A percentile compares a stretch with the other conserved stretches of the same genome.
Evolutionary conservation across 108 stramenopile species (phyloP).

Genomic region (Pelagomonas calceolata): DNA sequence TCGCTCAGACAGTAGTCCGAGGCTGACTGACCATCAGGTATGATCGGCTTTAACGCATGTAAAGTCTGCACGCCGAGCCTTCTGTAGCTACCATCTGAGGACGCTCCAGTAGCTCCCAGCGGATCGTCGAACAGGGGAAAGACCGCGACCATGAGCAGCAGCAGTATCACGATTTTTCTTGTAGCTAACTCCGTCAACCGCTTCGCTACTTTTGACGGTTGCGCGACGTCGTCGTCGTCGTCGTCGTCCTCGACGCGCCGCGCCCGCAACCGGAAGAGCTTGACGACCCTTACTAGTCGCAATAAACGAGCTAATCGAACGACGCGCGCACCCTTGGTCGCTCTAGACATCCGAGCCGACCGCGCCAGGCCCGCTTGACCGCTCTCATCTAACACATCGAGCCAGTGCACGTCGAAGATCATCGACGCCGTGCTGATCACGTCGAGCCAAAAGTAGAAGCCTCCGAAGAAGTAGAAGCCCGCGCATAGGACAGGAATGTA

Average conservation of each 20-base stretch:
- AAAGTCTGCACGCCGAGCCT: constrained; percentile 1
- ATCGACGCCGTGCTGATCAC: constrained; percentile 14
- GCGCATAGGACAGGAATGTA: constrained; percentile 4
- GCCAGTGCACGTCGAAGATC: constrained; percentile 18
- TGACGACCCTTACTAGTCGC: constrained; percentile 38
- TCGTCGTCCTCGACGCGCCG: constrained; percentile 17
- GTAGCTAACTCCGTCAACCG: constrained; percentile 39
- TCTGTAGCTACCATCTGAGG: constrained; percentile 17
- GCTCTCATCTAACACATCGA: constrained; percentile 5
- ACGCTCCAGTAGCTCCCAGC: constrained; percentile 13
- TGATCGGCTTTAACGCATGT: background rate
- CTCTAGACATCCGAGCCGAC: constrained; percentile 3
- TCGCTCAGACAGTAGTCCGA: background rate
- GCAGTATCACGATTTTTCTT: constrained; percentile 18
- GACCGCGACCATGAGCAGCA: constrained; percentile 20
- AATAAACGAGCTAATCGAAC: constrained; percentile 27
- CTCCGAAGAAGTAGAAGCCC: constrained; percentile 4
- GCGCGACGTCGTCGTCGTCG: constrained; percentile 11
- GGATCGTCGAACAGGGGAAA: constrained; percentile 16
- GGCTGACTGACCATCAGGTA: background rate
- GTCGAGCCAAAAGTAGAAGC: constrained; percentile 23
- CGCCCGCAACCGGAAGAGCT: constrained; percentile 23
- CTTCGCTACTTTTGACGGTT: constrained; percentile 40
- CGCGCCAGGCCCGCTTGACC: constrained; percentile 10
- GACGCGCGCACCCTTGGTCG: constrained; percentile 17